These are phyloP conservation scores for Rosa chinensis DNA, from an alignment of 306 rosid species.

Conservation along the genomic window DNA sequence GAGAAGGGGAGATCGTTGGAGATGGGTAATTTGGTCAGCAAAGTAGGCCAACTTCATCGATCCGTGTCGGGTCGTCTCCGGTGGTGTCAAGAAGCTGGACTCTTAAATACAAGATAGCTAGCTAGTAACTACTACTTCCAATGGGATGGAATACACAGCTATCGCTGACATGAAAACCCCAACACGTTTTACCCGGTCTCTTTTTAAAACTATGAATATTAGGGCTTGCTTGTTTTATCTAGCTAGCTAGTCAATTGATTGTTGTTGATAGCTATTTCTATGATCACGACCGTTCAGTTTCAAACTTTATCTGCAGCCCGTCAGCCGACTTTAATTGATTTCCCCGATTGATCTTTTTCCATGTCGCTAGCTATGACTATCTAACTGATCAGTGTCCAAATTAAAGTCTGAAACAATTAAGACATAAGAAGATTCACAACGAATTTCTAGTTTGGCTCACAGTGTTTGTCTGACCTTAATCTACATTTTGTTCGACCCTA, in stretches of 20 bases:
- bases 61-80: too few relatives aligned
- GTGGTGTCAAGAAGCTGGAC: background rate
- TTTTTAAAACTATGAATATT: too few relatives aligned
- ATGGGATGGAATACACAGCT: background rate
- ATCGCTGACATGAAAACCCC: too few relatives aligned
- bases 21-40: background rate
- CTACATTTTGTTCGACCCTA: background rate
- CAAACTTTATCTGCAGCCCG: background rate
- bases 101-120: too few relatives aligned
- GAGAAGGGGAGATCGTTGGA: background rate
- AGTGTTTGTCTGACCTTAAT: background rate
- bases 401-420: background rate
- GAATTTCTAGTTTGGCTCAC: background rate
- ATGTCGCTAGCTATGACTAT: background rate
- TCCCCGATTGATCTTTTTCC: background rate
- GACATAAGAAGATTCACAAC: background rate
- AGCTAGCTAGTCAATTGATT: too few relatives aligned
- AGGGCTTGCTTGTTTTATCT: too few relatives aligned
- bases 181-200: too few relatives aligned
- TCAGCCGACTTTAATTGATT: background rate
- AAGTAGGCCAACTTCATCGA: background rate
- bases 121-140: background rate
- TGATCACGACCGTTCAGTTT: too few relatives aligned
- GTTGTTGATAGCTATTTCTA: too few relatives aligned
- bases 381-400: background rate